Conservation (phyloP, 306 rosid species). For the Pyrus pyrifolia region DNA sequence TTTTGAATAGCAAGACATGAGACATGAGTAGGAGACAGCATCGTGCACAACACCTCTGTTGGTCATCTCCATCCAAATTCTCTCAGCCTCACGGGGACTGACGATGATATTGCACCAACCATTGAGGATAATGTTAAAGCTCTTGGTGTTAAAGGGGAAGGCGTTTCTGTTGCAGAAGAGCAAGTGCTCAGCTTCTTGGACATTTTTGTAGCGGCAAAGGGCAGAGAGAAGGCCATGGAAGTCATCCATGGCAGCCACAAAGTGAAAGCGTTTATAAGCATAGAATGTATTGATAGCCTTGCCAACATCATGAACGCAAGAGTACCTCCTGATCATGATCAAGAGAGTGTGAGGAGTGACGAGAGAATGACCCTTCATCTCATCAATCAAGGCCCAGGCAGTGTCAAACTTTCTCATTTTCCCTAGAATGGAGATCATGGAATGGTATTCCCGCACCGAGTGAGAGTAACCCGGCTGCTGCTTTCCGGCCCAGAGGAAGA, state of each 20-base stretch:
- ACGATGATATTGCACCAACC: constrained; percentile 83
- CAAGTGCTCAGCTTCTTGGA: constrained; percentile 69
- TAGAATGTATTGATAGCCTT: constrained; percentile 70
- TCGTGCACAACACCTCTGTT: constrained; percentile 58
- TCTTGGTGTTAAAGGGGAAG: constrained; percentile 59
- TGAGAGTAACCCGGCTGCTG: constrained; percentile 63
- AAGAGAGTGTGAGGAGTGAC: constrained; percentile 66
- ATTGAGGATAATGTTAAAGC: constrained; percentile 80
- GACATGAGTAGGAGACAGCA: constrained; percentile 65
- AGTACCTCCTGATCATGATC: constrained; percentile 75
- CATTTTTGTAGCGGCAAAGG: constrained; percentile 81
- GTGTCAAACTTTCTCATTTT: constrained; percentile 87
- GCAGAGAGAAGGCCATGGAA: constrained; percentile 83
- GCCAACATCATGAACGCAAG: constrained; percentile 69
- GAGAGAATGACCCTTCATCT: constrained; percentile 62
- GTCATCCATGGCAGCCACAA: constrained; percentile 50
- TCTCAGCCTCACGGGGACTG: constrained; percentile 53
- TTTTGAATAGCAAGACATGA: constrained; percentile 79
- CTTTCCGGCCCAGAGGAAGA: constrained; percentile 84
- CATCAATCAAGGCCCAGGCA: constrained; percentile 76
- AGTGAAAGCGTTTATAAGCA: constrained; percentile 48
- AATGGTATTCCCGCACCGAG: constrained; percentile 65
- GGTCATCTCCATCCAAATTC: constrained; percentile 80
- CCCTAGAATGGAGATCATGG: constrained; percentile 73
- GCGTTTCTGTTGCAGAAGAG: constrained; percentile 51